Base-by-base conservation (phyloP, 2,329 filamentous ascomycete genomes). In the Sarocladiaceae sp. region DNA sequence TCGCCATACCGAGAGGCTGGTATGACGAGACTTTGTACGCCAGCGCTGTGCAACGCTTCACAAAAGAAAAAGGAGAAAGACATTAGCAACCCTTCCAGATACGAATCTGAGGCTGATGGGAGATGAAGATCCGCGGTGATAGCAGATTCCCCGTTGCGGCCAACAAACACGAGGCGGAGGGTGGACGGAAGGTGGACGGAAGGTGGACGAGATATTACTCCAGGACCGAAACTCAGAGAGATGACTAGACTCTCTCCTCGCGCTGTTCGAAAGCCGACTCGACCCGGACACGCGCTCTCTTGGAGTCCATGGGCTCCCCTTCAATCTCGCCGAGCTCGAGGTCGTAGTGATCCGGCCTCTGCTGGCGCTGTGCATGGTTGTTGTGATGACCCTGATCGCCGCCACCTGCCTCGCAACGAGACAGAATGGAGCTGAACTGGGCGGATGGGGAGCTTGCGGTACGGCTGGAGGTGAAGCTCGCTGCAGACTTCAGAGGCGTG, bases 291-390 rank as follows among this genome's bases (percentile, higher is more conserved):
- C 55, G 51, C 5, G 43, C 45, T 21, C 45, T 43, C 4, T 54
- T 51, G 15, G 58, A 52, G 39, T 57, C 54, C 3, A 61, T 16
- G 12, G 33, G 11, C 23, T 48, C 44, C 1, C 24, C 44, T 26
- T 55, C 50, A 27, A 57, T 57, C 18, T 55, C 54, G 2, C 53
- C 53, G 12, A 68, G 50, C 50, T 67, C 66, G 1, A 64, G 27
- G 13, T 61, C 61, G 3, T 54, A 48, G 3, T 52, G 51, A 33
- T 63, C 55, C 26, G 53, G 46, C 19, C 45, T 46, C 10, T 55
- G n/a, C 48, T 23, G 19, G 13, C 45, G 19, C 9, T 19, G 21
- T 7, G 24, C 16, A 6, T 24, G 37, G 15, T 24, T 29, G 23
- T 27, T 27, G 23, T 9, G n/a, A 15, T 41, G 23, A 15, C 6